These are phyloP conservation scores for Trichophyton verrucosum DNA, from an alignment of 2,329 filamentous ascomycete species.

Conservation along the genomic window DNA sequence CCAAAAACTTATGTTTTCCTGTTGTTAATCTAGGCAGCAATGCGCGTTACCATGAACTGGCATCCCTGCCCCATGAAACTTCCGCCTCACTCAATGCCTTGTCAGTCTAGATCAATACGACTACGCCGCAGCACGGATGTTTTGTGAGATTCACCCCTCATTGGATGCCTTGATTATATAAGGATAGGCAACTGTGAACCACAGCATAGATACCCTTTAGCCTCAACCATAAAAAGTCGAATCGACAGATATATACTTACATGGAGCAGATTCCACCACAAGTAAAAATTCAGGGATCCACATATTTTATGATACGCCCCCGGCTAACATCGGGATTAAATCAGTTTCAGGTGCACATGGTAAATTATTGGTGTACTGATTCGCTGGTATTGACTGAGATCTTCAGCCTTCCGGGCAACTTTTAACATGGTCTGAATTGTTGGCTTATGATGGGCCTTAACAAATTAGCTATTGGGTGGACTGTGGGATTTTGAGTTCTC, in stretches of 20 bases:
- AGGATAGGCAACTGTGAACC: too few species aligned
- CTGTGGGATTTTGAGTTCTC: not conserved
- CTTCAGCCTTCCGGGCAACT: not conserved
- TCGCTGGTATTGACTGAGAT: not conserved
- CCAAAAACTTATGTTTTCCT: too few species aligned
- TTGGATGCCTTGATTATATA: not conserved
- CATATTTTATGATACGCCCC: too few species aligned
- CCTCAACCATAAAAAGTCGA: too few species aligned
- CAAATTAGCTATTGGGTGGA: not conserved
- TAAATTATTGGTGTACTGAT: not conserved
- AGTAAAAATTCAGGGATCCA: not conserved
- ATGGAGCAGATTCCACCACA: not conserved
- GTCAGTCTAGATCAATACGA: not conserved
- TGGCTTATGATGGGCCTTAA: not conserved
- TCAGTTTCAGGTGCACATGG: too few species aligned
- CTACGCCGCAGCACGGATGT: not conserved
- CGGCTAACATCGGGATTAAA: too few species aligned
- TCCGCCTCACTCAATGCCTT: not conserved
- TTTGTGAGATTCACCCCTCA: not conserved
- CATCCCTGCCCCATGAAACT: not conserved
- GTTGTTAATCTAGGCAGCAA: too few species aligned
- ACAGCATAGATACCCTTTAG: too few species aligned
- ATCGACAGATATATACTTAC: too few species aligned
- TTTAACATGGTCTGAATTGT: not conserved
- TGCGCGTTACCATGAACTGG: too few species aligned